Base-by-base conservation (phyloP, 352 stramenopile species). In the Phytophthora syringae region DNA sequence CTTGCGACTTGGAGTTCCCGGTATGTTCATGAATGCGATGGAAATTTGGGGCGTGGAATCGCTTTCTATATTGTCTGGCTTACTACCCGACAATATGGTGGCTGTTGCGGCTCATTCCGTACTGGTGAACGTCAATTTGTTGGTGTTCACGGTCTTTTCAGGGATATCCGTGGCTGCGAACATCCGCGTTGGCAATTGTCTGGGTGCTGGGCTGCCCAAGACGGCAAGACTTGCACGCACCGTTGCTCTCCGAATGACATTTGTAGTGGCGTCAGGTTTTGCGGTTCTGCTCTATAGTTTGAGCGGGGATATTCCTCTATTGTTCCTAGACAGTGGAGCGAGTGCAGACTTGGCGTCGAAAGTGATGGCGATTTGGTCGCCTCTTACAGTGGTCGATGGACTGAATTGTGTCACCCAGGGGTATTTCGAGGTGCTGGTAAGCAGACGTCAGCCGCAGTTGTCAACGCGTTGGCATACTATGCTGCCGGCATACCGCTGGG, bases 381-480 rank as follows among this genome's bases (percentile, higher is more conserved):
- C 79, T 0, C 70, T 79, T 21, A 53, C 80, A 32, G 66, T 42
- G 6, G 13, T 15, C 0, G 34, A 42, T 20, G 34, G 34, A 12
- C 15, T 42, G 3, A 42, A 42, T 15, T 12, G 13, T 20, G 34
- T 42, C 1, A 42, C 20, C 7, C 34, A 42, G 20, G 34, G 34
- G 20, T 42, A 12, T 42, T 42, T 60, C 80, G 82, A 12, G 82
- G 74, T 28, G 81, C 74, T 15, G 86, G 86, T 5, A 64, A 77
- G 12, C 86, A 95, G 34, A 74, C 70, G 7, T 65, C 82, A 22
- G 77, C 72, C 0, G 79, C 79, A 1, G 59, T 74, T 27, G 70
- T 79, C 13, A 92, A 90, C 50, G 74, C 80, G 9, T 55, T 88
- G 24, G 84, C 80, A 0, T 94, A 90, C 57, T 96, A 93, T 52